Conservation (phyloP, 2,329 filamentous ascomycete genomes). For the Calonectria ilicicola region DNA sequence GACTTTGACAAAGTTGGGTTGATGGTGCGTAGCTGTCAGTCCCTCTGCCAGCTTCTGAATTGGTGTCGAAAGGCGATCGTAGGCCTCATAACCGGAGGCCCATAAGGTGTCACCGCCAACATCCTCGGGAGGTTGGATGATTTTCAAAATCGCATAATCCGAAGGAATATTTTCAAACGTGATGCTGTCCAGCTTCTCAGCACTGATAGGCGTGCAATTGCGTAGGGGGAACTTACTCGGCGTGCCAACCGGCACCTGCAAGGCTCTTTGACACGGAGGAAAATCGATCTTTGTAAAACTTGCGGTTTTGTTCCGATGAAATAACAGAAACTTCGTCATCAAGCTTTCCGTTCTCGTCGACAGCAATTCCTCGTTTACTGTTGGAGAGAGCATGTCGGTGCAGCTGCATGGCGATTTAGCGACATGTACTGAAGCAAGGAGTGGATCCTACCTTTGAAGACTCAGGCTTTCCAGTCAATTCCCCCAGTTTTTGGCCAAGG, state of each 20-base stretch:
- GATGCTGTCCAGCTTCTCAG: not conserved
- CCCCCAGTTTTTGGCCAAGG: conserved; percentile 21
- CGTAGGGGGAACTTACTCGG: conserved; percentile 14
- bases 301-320: conserved; percentile 26
- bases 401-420: conserved; percentile 1
- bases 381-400: conserved; percentile 26
- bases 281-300: conserved; percentile 25
- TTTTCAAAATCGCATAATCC: conserved; percentile 23
- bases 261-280: conserved; percentile 23
- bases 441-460: conserved; percentile 17
- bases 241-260: conserved; percentile 25
- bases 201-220: not conserved
- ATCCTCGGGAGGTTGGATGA: conserved; percentile 22
- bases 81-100: conserved; percentile 25
- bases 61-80: conserved; percentile 23
- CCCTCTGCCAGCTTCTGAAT: conserved; percentile 22
- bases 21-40: conserved; percentile 19
- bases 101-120: conserved; percentile 26
- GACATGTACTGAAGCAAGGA: not conserved
- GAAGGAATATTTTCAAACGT: conserved; percentile 26
- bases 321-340: conserved; percentile 29
- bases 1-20: conserved; percentile 17
- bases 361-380: conserved; percentile 26
- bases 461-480: conserved; percentile 28
- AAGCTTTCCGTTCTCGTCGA: conserved; percentile 26